Evolutionary conservation across 192 early-diverging fungal genomes (phyloP).

Genomic region (Backusella psychrophila): DNA sequence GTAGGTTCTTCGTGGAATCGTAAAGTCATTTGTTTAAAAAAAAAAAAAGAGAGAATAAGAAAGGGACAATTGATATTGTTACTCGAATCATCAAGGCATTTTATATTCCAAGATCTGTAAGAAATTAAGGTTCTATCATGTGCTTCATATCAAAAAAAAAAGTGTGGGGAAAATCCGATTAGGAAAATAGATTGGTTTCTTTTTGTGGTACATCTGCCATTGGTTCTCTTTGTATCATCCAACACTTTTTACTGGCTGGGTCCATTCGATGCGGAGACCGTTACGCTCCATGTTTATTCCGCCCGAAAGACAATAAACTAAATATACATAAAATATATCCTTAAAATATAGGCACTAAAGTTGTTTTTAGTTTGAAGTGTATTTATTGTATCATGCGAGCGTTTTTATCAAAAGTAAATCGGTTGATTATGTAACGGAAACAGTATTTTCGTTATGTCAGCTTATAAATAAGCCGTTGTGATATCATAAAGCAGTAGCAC

Average conservation of each 20-base stretch:
- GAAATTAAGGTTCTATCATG: slow-evolving; percentile 4
- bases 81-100: neutral
- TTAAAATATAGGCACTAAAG: neutral
- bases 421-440: no score
- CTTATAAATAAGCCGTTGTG: neutral
- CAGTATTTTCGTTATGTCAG: neutral
- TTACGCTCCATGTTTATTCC: neutral
- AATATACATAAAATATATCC: neutral
- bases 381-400: neutral
- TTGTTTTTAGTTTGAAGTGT: no score
- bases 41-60: neutral
- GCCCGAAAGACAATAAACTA: neutral
- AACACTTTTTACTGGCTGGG: neutral
- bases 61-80: neutral
- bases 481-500: neutral
- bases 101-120: neutral
- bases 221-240: neutral
- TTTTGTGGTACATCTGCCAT: neutral
- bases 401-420: no score
- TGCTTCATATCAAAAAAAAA: slow-evolving; percentile 2
- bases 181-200: neutral
- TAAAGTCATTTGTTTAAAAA: neutral
- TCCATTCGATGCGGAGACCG: neutral
- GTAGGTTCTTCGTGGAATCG: slow-evolving; percentile 2
- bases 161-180: slow-evolving; percentile 15